Base-by-base conservation (phyloP, 1,284 basidiomycete species). In the Trichosporon inkin region DNA sequence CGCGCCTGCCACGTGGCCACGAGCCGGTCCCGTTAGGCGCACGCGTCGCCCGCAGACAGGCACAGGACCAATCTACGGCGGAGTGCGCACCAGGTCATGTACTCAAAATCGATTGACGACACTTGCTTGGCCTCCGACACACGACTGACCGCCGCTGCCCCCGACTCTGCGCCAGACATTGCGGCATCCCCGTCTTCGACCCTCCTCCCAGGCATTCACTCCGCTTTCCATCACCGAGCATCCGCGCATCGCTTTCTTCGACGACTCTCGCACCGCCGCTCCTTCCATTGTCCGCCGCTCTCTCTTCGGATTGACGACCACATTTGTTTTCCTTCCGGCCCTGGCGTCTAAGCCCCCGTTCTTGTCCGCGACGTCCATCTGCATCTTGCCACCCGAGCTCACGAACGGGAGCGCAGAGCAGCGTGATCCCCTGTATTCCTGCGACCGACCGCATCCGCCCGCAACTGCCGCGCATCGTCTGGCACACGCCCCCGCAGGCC, bases 71-170 rank as follows among this genome's bases (percentile, higher is more conserved):
- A 49, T 49, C 44, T 49, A 24, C 28, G 44, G 44, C 44, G 28
- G 28, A 8, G 28, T 32, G 28, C 28, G 28, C 44, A 49, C 44
- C 44, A 49, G 44, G 22, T 49, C 44, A 49, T 49, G 44, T 49
- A 49, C 44, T 49, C 44, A 49, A 49, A 49, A 49, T 49, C 44
- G 44, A 49, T 49, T 49, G 44, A 49, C 44, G 44, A 24, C 44
- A 49, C 28, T 24, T 24, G 28, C 14, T 22, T 20, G 22, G 22
- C 44, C 24, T 22, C 44, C 6, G 6, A 49, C 44, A 32, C 44
- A 49, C 44, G 44, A 49, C 44, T 49, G 28, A 32, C 8, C 28
- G 8, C 28, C 28, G n/a, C n/a, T n/a, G 41, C 41, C 24, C 44
- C n/a, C 44, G 44, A 49, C 44, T 32, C 28, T 28, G 44, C 44